Percentiles rank a stretch among this genome's conserved stretches.
phyloP scores from a whole-genome alignment of 306 rosid genomes.

The Crataegus laevigata region DNA sequence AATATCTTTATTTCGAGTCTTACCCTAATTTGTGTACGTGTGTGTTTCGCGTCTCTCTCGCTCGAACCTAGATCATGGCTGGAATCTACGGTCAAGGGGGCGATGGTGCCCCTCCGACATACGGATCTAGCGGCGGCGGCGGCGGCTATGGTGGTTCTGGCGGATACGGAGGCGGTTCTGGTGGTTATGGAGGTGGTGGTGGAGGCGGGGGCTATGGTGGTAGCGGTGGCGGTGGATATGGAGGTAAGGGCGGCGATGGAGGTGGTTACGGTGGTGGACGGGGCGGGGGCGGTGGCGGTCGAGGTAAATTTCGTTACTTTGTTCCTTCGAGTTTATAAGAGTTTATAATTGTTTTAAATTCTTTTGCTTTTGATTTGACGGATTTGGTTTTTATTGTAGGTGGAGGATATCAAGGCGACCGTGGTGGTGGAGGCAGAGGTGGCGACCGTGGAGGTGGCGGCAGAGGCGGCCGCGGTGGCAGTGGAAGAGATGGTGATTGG shows the following conservation, averaged over 20 bases:
- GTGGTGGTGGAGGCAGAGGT: conserved; percentile 73
- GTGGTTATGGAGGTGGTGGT: conserved; percentile 37
- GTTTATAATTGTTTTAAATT: too few species aligned
- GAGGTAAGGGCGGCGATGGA: conserved; percentile 27
- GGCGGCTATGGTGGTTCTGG: conserved; percentile 34
- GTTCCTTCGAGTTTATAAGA: not conserved
- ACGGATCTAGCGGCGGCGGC: conserved; percentile 55
- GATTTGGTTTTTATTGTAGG: conserved; percentile 22
- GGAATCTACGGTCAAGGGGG: conserved; percentile 87
- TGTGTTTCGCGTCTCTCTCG: not conserved
- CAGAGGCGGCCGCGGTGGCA: conserved; percentile 62
- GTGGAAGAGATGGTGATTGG: conserved; percentile 99
- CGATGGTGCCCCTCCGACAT: conserved; percentile 59
- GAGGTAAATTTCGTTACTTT: conserved; percentile 40
- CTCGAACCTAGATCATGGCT: conserved; percentile 60
- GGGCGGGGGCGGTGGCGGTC: conserved; percentile 56
- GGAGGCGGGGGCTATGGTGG: conserved; percentile 38
- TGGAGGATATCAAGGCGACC: conserved; percentile 69
- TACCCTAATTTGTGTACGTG: conserved; percentile 22
- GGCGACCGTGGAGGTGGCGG: conserved; percentile 29
- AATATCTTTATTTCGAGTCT: not conserved
- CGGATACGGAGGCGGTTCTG: conserved; percentile 23
- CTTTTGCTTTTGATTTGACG: not conserved
- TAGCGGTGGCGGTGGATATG: conserved; percentile 30
- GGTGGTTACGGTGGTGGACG: conserved; percentile 38